A percentile compares a stretch with the other conserved stretches of the same genome.
These are phyloP conservation scores for Diutina rugosa DNA, from an alignment of 1,139 yeast genomes.

Conservation along the genomic window DNA sequence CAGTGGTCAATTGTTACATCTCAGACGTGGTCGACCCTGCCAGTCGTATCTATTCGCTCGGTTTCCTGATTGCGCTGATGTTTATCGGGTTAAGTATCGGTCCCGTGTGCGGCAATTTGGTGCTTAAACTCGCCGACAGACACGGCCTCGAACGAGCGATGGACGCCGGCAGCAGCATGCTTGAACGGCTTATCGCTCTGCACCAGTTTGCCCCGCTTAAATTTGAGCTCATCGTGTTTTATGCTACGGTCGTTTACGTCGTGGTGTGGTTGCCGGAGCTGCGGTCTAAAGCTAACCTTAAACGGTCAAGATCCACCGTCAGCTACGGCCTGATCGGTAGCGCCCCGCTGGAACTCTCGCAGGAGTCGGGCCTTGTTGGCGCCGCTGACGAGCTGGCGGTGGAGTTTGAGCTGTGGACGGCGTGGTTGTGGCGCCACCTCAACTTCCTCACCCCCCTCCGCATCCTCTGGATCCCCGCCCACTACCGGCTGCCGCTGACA, in stretches of 20 bases:
- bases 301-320: background rate
- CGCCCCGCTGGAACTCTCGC: background rate
- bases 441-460: conserved; percentile 36
- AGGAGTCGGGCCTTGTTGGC: background rate
- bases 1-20: conserved; percentile 47
- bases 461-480: conserved; percentile 22
- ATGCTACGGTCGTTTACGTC: conserved; percentile 17
- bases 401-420: background rate
- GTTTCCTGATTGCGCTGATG: conserved; percentile 42
- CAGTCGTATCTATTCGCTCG: conserved; percentile 41
- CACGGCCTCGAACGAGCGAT: background rate
- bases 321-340: background rate
- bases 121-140: conserved; percentile 5
- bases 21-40: conserved; percentile 50
- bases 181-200: background rate
- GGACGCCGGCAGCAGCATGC: background rate
- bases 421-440: background rate
- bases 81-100: conserved; percentile 54
- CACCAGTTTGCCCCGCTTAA: conserved; percentile 18
- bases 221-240: conserved; percentile 15
- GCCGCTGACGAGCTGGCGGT: background rate
- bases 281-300: conserved; percentile 30
- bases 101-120: conserved; percentile 43
- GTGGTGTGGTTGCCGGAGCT: conserved; percentile 44
- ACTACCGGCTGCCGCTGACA: conserved; percentile 12